Percentiles rank a stretch among this genome's conserved stretches.
These are phyloP conservation scores for Eucalyptus pauciflora DNA, from an alignment of 345 rosid species.

Conservation along the genomic window DNA sequence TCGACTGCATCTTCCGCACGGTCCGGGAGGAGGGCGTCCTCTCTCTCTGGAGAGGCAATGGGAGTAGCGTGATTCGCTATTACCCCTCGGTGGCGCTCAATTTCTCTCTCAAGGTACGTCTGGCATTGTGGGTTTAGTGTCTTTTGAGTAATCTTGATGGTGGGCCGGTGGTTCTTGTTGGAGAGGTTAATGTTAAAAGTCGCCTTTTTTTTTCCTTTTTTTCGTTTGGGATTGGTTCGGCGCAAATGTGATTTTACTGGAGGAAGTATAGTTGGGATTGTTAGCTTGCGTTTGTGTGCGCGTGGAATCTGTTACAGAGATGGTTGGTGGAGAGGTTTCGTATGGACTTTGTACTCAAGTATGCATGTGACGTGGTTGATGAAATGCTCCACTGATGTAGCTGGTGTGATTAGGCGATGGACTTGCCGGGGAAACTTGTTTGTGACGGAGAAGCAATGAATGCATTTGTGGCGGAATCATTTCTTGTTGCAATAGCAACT, in stretches of 20 bases:
- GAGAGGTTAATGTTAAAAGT: neutral
- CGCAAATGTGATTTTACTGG: neutral
- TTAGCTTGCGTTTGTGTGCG: neutral
- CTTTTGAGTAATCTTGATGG: neutral
- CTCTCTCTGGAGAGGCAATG: constrained; percentile 98
- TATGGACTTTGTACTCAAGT: neutral
- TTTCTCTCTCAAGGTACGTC: constrained; percentile 74
- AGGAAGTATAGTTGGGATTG: neutral
- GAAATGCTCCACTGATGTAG: neutral
- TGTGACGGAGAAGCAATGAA: neutral
- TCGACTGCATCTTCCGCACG: constrained; percentile 77
- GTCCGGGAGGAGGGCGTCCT: constrained; percentile 77
- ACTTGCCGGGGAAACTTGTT: neutral
- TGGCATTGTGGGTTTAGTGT: neutral
- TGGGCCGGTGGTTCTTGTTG: neutral
- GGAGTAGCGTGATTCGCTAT: constrained; percentile 81
- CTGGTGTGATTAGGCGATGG: neutral
- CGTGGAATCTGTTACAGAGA: neutral
- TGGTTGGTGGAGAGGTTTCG: neutral
- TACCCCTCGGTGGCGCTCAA: constrained; percentile 97
- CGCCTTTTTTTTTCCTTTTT: neutral
- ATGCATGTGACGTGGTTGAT: constrained; percentile 11
- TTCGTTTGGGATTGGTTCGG: neutral
- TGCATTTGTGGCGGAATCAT: neutral
- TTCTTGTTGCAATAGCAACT: neutral